Base-by-base conservation (phyloP, 176 grass and related monocot species). In the Oryza longistaminata region DNA sequence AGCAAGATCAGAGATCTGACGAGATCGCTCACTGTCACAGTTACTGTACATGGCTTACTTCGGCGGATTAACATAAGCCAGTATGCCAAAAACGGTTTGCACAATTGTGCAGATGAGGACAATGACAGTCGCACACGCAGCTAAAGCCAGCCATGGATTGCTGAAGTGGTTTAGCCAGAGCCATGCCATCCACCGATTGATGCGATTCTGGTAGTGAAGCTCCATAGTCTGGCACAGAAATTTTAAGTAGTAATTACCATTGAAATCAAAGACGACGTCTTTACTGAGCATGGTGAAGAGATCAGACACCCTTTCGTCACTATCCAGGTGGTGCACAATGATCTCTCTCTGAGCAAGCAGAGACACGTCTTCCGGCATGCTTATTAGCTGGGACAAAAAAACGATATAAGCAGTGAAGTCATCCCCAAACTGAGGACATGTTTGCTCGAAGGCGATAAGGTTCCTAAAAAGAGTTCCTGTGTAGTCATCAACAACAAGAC, bases 381-480 rank as follows among this genome's bases (percentile, higher is more conserved):
- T 77, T 0, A 85, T 2, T 0, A 85, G 25, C 29, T 75, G 49
- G 17, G 72, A 73, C 0, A 85, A 12, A 16, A 85, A 85, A 1
- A 68, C 44, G 26, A 9, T 1, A 10, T 77, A 85, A 0, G 82
- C 24, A 0, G 73, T 76, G 0, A 85, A 16, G 17, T 75, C 68
- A 3, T 77, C 25, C 1, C 72, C 82, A 40, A 75, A 49, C 14
- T 85, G 72, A 0, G 53, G 70, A 0, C 53, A 65, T 0, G 60
- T 82, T 3, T 81, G 79, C 0, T 88, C 85, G 4, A 88, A 83
- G 0, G 75, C 85, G n/a, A 82, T 67, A 1, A 84, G 53, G 9
- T 75, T 77, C 13, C 53, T 35, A 2, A 85, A 85, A 0, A 85
- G 55, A 7, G 0, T 2, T 0, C 3, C 70, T 0, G 72, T 68